These are phyloP conservation scores for Filobasidium floriforme DNA, from an alignment of 768 basidiomycete species.

Conservation along the genomic window DNA sequence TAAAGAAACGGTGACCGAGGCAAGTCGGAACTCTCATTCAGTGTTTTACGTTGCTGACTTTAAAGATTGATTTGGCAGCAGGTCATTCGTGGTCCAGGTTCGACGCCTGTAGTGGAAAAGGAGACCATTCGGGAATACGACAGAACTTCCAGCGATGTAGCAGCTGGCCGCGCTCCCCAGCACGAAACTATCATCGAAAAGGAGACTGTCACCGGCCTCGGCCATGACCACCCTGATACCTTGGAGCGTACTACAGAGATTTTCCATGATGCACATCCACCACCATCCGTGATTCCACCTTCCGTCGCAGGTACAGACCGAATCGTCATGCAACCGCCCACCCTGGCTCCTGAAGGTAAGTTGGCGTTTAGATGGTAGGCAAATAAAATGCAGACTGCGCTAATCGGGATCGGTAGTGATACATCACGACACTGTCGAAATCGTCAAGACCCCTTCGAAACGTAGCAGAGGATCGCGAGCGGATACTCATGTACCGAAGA, in stretches of 20 bases:
- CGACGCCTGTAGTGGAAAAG: slow-evolving; percentile 3
- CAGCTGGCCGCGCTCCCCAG: slow-evolving; percentile 10
- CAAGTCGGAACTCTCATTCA: background rate
- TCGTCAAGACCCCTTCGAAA: background rate
- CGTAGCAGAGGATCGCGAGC: background rate
- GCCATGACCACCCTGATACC: background rate
- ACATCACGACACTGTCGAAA: background rate
- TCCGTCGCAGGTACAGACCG: background rate
- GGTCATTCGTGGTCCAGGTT: slow-evolving; percentile 18
- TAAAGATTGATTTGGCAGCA: background rate
- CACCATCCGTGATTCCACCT: background rate
- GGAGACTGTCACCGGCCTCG: slow-evolving; percentile 7
- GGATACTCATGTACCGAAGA: background rate
- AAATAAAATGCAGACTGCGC: background rate
- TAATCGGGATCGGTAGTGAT: background rate
- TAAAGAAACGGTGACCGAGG: slow-evolving; percentile 24
- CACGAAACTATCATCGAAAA: slow-evolving; percentile 19
- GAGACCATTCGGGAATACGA: slow-evolving; percentile 19
- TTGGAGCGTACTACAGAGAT: background rate
- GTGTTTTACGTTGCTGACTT: background rate
- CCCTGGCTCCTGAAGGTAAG: background rate
- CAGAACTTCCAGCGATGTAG: slow-evolving; percentile 13
- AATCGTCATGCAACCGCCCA: background rate
- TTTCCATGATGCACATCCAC: background rate
- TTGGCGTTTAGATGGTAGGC: background rate